Base-by-base conservation (phyloP, 768 basidiomycete species). In the Termitomyces sp. region DNA sequence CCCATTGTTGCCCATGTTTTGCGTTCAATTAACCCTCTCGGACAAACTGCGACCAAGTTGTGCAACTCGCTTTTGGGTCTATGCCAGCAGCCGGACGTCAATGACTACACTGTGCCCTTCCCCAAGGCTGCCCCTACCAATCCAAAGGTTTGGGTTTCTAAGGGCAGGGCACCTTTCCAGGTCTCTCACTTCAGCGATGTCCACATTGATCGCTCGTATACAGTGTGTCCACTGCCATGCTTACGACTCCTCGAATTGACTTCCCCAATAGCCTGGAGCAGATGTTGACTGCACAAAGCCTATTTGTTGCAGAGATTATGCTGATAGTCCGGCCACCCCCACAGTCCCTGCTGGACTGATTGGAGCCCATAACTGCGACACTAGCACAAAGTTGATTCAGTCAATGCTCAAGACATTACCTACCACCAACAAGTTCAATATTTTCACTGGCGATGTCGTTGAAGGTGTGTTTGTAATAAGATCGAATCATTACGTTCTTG, bases 401-500 rank as follows among this genome's bases (percentile, higher is more conserved):
- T 81, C 78, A 38, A 78, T 84, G 79, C 69, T 85, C 4, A 63
- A 68, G 12, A 75, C 76, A 16, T 73, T 81, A 11, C 68, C 77
- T 37, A 53, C 71, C 40, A 68, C 71, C 17, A 74, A 73, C 16
- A 65, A 67, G 9, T 85, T 84, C 64, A 76, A 81, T 5, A 77
- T 87, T 34, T 86, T 86, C 62, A 87, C 85, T 3, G 86, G 85
- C 6, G 85, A 86, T 63, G 80, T 85, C 6, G 77, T 85, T 5
- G 84, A 85, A 69, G 80, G 83, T 82, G 49, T 50, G 67, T 46
- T 27, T 45, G 53, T 9, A 17, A 17, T 32, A 12, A 12, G 21
- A 38, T 17, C 43, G 8, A 43, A 35, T 21, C 16, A 34, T 23
- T 6, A 29, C 34, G 35, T 43, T 42, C 16, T 12, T 44, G 37